Base-by-base conservation (phyloP, 2,329 filamentous ascomycete species). In the Aspergillus proliferans region DNA sequence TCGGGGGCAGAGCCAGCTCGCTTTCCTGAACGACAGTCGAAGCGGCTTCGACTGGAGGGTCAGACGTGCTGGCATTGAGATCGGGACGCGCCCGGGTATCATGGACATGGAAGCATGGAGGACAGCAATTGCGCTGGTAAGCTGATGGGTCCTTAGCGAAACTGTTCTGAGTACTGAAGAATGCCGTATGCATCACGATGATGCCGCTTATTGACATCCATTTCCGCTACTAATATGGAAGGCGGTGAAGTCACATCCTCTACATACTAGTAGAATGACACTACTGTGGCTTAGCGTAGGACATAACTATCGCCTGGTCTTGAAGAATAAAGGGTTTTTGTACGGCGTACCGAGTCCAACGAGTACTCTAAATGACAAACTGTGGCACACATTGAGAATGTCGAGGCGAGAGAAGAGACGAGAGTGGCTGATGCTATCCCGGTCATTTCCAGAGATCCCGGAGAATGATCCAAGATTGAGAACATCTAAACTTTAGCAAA, bases 91-190 rank as follows among this genome's bases (percentile, higher is more conserved):
- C 53, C 54, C 54, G 48, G 52, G 15, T 49, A 46, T 52, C 48
- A 58, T 47, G 34, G 52, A 55, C 54, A 64, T 63, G 44, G 34
- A 56, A 52, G 50, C 54, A 58, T 59, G 36, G 43, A 54, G 7
- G 21, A 18, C 36, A 28, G 45, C 43, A 30, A 33, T 36, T 18
- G 34, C 10, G 26, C 4, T 30, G 26, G 26, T 12, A 30, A 30
- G 26, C 10, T 12, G 7, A 10, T 10, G 4, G 26, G 26, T 30
- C 26, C 26, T 30, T 3, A 26, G 7, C 24, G 24, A 18, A 18
- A 36, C 14, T 36, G 34, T 12, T 14, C 18, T 15, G 10, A 18
- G 15, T 28, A 8, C 34, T 36, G 10, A 36, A 36, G 6, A 36
- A 36, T 36, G 34, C 14, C 9, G n/a, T 36, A n/a, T 36, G 15